Conservation (phyloP, 306 rosid genomes). For the Astragalus glycyphyllos region DNA sequence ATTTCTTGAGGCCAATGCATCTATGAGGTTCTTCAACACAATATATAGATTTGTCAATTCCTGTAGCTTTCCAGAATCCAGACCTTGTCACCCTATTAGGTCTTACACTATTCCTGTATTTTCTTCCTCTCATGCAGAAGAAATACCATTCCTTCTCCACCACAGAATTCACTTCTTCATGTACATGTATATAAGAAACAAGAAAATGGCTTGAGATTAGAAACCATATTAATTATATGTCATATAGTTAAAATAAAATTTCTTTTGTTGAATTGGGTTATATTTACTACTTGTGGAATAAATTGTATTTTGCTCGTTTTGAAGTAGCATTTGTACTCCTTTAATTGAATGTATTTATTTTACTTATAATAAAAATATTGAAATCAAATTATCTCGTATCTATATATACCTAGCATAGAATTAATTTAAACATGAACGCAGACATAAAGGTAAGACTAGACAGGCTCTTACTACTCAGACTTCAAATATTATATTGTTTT, state of each 20-base stretch:
- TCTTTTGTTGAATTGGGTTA: no score
- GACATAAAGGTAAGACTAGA: no score
- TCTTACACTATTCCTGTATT: constrained; percentile 80
- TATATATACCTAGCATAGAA: neutral
- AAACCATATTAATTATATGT: neutral
- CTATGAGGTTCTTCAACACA: constrained; percentile 49
- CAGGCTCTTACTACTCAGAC: no score
- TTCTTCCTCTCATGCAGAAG: constrained; percentile 86
- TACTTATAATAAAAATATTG: neutral
- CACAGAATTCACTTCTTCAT: constrained; percentile 51
- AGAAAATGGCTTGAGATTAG: neutral
- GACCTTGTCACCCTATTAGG: constrained; percentile 81
- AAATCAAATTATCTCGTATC: constrained; percentile 12
- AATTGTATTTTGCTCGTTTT: no score
- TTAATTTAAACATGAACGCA: neutral
- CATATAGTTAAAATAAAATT: no score
- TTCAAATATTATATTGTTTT: no score
- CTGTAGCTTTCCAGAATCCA: constrained; percentile 92
- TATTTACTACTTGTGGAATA: no score
- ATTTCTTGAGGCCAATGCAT: constrained; percentile 88
- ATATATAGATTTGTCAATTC: constrained; percentile 74
- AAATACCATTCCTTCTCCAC: constrained; percentile 75
- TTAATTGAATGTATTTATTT: no score
- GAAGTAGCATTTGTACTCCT: no score
- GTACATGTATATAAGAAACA: neutral